A percentile compares a stretch with the other conserved stretches of the same genome.
Evolutionary conservation across 2,329 filamentous ascomycete species (phyloP).

Genomic region (Cadophora sp.): DNA sequence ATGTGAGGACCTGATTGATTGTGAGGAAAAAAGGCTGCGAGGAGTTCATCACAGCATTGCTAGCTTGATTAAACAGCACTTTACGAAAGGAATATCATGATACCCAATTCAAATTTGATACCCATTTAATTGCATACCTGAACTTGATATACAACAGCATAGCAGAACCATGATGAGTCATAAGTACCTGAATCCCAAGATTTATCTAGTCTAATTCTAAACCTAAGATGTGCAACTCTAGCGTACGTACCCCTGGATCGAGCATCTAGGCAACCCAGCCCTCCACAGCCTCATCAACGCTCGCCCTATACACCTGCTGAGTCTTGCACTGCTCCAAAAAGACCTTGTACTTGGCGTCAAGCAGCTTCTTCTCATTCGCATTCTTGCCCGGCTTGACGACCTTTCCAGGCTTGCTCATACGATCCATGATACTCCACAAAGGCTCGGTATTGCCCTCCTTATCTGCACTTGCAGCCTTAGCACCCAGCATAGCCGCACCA

Average conservation of each 20-base stretch:
- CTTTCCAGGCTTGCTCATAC: constrained; percentile 93
- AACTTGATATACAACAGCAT: too few species aligned
- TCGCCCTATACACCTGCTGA: constrained; percentile 81
- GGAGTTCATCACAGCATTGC: too few species aligned
- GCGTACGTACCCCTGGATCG: neutral
- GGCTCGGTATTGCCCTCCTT: constrained; percentile 80
- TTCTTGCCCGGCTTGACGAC: constrained; percentile 79
- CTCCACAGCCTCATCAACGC: constrained; percentile 69
- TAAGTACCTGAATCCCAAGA: too few species aligned
- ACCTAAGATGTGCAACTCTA: neutral
- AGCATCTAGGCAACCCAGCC: constrained; percentile 46
- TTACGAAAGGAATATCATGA: too few species aligned
- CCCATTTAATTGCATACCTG: too few species aligned
- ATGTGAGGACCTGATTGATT: too few species aligned
- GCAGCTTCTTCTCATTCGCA: constrained; percentile 75
- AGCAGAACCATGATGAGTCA: too few species aligned
- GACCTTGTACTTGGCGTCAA: constrained; percentile 92
- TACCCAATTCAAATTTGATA: too few species aligned
- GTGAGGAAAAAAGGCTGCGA: too few species aligned
- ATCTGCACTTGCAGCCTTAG: constrained; percentile 90
- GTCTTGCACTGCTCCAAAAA: constrained; percentile 91
- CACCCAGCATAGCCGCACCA: constrained; percentile 97
- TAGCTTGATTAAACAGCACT: too few species aligned
- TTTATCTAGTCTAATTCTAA: constrained; percentile 2
- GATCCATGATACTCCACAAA: constrained; percentile 96